Base-by-base conservation (phyloP, 208 protist genomes). In the Strigomonas culicis region DNA sequence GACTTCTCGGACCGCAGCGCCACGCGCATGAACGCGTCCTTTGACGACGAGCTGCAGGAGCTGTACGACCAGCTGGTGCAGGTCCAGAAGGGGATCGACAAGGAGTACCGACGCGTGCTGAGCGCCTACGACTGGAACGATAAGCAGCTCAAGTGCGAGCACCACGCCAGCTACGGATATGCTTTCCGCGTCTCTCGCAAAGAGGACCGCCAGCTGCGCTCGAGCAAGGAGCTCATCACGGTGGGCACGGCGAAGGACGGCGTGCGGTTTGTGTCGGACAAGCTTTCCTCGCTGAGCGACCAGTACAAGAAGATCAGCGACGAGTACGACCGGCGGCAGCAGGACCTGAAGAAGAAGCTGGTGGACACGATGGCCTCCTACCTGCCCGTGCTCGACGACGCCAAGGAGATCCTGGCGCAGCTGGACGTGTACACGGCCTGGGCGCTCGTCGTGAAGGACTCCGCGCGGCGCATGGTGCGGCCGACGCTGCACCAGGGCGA, bases 371-470 rank as follows among this genome's bases (percentile, higher is more conserved):
- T 97, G 43, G 82, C 82, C n/a, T 93, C 81, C 4, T 99, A 99
- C 73, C 58, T 93, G 10, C 96, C 97, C 1, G 76, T 98, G 6
- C 81, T 99, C 28, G 94, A 98, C 63, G 85, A 98, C 51, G 76
- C 96, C 15, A 96, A 92, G 72, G 80, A 93, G 46, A 46, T 99
- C 0, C 69, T 99, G 22, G 90, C 98, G 0, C 50, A 76, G 7
- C 64, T 99, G 43, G 98, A 99, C 70, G 95, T 99, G 13, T 97
- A 97, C 62, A 75, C 91, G 17, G 74, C 85, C 11, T 97, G 98
- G 72, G 84, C 96, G 10, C 58, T 93, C 27, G 95, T 98, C 0
- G 86, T 92, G 2, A 86, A 82, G 59, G 79, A 88, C 47, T 86
- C 93, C 2, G 88, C 94, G 17, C 86, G 77, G 19, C 84, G 87